Evolutionary conservation across 257 asterid species (phyloP), one percentile per base, ranked within the genome.

Genomic region (Pogostemon cablin): DNA sequence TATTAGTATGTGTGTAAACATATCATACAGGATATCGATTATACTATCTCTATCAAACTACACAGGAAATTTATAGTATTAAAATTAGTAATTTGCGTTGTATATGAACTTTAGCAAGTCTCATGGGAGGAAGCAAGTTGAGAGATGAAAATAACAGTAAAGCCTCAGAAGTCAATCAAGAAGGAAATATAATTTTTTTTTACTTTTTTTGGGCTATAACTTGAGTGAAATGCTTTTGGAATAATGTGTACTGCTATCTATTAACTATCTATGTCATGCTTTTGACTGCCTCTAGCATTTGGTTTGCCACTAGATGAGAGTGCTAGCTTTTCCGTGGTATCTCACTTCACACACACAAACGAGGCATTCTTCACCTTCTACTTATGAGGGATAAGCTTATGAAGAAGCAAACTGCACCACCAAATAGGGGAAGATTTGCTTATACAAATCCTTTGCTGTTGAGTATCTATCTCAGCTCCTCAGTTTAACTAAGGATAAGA

Each of bases 31-130:
- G 32, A 25, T 25, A 25, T 25, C 32, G 32, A 25, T 25, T 25
- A 25, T 25, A 25, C 32, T 25, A 10, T 10, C 3, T 50, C 32
- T 15, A 50, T 50, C 57, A 50, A 15, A 12, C 57, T 15, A 50
- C 17, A n/a, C 17, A 12, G 4, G 17, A 17, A 53, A 35, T 15
- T 53, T 10, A 5, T 34, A 17, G 10, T 34, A 53, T 53, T 15
- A 53, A 10, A 48, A 11, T 1, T 9, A 20, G n/a, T 20, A 17
- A 20, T 17, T 25, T 54, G 11, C 59, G 7, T 17, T 53, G 20
- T 52, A 32, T 6, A 10, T 54, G 60, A 54, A 54, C 38, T 54
- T 54, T 54, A 54, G 60, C 1, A 54, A 54, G 60, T 54, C 60
- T 37, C 7, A 10, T 54, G 60, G 60, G 3, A 54, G 38, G 38